Base-by-base conservation (phyloP, 257 asterid species). In the Solanum arcanum region DNA sequence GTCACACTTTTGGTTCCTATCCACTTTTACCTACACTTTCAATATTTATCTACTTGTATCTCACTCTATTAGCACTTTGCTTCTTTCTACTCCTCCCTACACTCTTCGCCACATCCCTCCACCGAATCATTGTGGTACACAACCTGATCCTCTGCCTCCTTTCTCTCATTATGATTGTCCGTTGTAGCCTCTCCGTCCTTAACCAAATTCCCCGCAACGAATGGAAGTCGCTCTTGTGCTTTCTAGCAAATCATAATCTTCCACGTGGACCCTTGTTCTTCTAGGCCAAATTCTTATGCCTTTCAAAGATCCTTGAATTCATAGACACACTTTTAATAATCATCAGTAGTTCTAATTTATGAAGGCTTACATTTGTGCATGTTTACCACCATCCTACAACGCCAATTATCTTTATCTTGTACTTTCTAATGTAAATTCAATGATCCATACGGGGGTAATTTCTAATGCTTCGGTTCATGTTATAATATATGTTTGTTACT, bases 371-470 rank as follows among this genome's bases (percentile, higher is more conserved):
- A 47, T 95, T 96, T 92, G 95, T 96, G 90, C 99, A 96, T 90
- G 96, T 96, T 87, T 96, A 94, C 93, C 99, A 96, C 87, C 99
- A 95, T 89, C 93, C 98, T 3, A 93, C 72, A 82, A 98, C 94
- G 88, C 91, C 95, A 60, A 90, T 93, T 37, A 92, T 95, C 94
- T 93, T 83, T 93, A 93, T 83, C 86, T 92, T 31, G 91, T 96
- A 94, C 86, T 96, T 13, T 87, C 90, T 52, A 78, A 93, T 88
- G 31, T 91, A 68, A 25, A 44, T 78, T 78, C 96, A 20, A 93
- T 94, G 86, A 90, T 93, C 70, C 98, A 97, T 74, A 92, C 94
- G 86, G 98, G 92, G 84, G 93, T 94, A 11, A 95, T 95, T 86
- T 92, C 98, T 13, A 95, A 95, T 77, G 94, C 98, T 66, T 60